These are phyloP conservation scores for Candida manassasensis DNA, from an alignment of 805 yeast species.

Conservation along the genomic window DNA sequence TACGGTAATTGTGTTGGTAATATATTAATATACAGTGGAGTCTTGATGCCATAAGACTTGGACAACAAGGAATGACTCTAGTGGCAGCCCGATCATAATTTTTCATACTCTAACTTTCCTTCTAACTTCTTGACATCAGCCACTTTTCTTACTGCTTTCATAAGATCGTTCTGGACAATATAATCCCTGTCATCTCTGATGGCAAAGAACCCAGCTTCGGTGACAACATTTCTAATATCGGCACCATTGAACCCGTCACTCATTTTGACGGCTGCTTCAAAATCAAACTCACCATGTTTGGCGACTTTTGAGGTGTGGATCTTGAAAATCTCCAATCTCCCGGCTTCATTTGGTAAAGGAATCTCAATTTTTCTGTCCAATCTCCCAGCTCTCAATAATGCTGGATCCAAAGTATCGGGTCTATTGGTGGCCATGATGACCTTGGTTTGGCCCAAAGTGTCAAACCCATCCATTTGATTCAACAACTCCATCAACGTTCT, in stretches of 20 bases:
- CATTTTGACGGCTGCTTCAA: slow-evolving; percentile 96
- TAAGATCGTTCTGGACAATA: slow-evolving; percentile 85
- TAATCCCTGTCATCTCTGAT: slow-evolving; percentile 96
- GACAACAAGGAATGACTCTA: no score
- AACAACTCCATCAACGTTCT: slow-evolving; percentile 95
- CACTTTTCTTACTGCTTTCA: slow-evolving; percentile 98
- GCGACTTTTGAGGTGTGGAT: slow-evolving; percentile 83
- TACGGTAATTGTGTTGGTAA: no score
- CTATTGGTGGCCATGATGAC: slow-evolving; percentile 99
- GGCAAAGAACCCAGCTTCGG: slow-evolving; percentile 99
- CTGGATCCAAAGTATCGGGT: slow-evolving; percentile 97
- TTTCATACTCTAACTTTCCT: slow-evolving; percentile 93
- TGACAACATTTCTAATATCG: slow-evolving; percentile 90
- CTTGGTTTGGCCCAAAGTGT: slow-evolving; percentile 92
- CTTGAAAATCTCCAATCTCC: slow-evolving; percentile 89
- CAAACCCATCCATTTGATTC: slow-evolving; percentile 98
- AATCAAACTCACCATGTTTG: slow-evolving; percentile 93
- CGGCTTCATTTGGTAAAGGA: slow-evolving; percentile 92
- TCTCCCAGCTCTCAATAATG: slow-evolving; percentile 94
- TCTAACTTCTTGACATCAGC: slow-evolving; percentile 95
- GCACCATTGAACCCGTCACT: slow-evolving; percentile 99
- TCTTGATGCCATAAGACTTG: no score
- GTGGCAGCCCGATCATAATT: slow-evolving; percentile 57
- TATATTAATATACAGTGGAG: slow-evolving; percentile 2
- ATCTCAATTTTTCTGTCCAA: slow-evolving; percentile 95